Evolutionary conservation across 768 basidiomycete species (phyloP).

Genomic region (Cubamyces lactineus): DNA sequence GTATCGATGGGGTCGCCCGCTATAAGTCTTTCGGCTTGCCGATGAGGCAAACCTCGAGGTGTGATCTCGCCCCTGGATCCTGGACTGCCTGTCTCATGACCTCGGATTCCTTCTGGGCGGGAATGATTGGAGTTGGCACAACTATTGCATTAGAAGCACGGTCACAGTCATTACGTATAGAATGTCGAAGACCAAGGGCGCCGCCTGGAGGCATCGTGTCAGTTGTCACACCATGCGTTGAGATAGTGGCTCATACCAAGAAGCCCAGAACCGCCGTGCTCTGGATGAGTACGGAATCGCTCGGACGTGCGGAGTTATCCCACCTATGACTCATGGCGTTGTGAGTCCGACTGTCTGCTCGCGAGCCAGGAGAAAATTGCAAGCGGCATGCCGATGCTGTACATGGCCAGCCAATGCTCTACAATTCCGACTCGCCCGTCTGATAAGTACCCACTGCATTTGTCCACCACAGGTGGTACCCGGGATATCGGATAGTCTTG

Average conservation of each 20-base stretch:
- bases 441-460: no score
- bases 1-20: not conserved
- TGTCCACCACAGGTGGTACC: no score
- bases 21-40: conserved; percentile 1
- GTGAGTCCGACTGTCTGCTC: not conserved
- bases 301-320: not conserved
- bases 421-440: no score
- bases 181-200: not conserved
- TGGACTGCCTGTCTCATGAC: conserved; percentile 5
- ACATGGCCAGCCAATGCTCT: not conserved
- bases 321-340: not conserved
- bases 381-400: not conserved
- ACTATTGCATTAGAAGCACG: not conserved
- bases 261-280: not conserved
- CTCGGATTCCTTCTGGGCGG: not conserved
- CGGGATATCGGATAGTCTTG: no score
- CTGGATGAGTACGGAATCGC: not conserved
- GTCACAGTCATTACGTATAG: conserved; percentile 3
- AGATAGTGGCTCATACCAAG: not conserved
- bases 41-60: not conserved
- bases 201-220: not conserved
- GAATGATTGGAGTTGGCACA: not conserved
- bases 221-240: not conserved
- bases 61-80: not conserved
- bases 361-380: not conserved